These are phyloP conservation scores for Fusarium floridanum DNA, from an alignment of 2,329 filamentous ascomycete species.

Conservation along the genomic window DNA sequence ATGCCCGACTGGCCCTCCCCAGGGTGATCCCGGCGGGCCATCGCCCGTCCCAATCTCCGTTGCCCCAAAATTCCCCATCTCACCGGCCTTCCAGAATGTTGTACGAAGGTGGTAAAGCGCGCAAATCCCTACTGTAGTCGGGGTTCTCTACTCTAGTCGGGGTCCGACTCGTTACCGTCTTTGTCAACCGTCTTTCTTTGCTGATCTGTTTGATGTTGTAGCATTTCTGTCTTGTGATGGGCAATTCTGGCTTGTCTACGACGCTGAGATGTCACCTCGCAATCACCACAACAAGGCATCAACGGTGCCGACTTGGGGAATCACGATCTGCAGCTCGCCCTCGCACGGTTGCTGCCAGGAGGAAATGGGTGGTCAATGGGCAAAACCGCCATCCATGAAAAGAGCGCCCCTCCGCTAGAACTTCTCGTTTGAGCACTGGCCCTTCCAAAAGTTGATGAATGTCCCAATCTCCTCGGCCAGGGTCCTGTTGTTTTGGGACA, in stretches of 20 bases:
- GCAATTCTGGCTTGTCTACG: conserved; percentile 6
- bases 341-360: conserved; percentile 10
- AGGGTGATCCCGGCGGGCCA: conserved; percentile 35
- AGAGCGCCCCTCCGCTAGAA: conserved; percentile 25
- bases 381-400: neutral
- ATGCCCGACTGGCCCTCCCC: conserved; percentile 17
- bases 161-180: conserved; percentile 10
- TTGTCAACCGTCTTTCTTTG: neutral
- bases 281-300: conserved; percentile 15
- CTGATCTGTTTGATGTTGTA: neutral
- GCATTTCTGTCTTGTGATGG: conserved; percentile 15
- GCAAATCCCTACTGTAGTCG: conserved; percentile 6
- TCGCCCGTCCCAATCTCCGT: conserved; percentile 42
- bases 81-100: conserved; percentile 40
- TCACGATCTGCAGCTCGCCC: conserved; percentile 21
- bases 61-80: conserved; percentile 27
- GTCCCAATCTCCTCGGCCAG: conserved; percentile 26
- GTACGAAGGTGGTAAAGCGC: conserved; percentile 19
- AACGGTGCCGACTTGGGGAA: neutral
- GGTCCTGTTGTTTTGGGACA: conserved; percentile 32
- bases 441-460: conserved; percentile 20
- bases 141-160: neutral
- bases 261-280: conserved; percentile 21
- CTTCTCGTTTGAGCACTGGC: conserved; percentile 22
- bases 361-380: conserved; percentile 10